A percentile compares a stretch with the other conserved stretches of the same genome.
phyloP scores from a whole-genome alignment of 306 rosid species.

The Mimosa pudica region DNA sequence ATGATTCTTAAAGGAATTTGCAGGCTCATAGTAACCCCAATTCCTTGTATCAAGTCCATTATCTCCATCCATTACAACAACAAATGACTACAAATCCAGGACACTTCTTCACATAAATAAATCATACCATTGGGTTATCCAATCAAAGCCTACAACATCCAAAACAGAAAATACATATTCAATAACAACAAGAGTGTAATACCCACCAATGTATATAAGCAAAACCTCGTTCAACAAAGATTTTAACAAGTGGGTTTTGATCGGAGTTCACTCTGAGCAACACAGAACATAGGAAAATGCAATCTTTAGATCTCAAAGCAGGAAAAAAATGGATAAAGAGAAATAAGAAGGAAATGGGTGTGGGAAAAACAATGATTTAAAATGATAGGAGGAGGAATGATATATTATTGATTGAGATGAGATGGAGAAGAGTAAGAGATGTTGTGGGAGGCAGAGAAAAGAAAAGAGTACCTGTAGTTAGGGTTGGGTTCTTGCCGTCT shows the following conservation, averaged over 20 bases:
- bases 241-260: constrained; percentile 19
- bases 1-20: constrained; percentile 62
- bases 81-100: constrained; percentile 31
- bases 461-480: constrained; percentile 52
- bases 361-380: neutral
- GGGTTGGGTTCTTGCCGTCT: constrained; percentile 59
- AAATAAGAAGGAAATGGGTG: neutral
- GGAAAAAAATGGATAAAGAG: constrained; percentile 28
- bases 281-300: neutral
- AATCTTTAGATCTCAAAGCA: constrained; percentile 40
- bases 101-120: constrained; percentile 28
- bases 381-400: neutral
- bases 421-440: constrained; percentile 7
- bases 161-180: neutral
- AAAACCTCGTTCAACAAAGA: constrained; percentile 28
- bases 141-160: constrained; percentile 37
- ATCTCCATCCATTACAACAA: constrained; percentile 80
- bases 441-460: constrained; percentile 31
- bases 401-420: neutral
- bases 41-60: constrained; percentile 86
- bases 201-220: constrained; percentile 30
- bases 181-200: constrained; percentile 8
- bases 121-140: constrained; percentile 35
- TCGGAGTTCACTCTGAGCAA: constrained; percentile 26
- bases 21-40: constrained; percentile 95